These are phyloP conservation scores for Ceriops tagal DNA, from an alignment of 345 rosid genomes.

Conservation along the genomic window DNA sequence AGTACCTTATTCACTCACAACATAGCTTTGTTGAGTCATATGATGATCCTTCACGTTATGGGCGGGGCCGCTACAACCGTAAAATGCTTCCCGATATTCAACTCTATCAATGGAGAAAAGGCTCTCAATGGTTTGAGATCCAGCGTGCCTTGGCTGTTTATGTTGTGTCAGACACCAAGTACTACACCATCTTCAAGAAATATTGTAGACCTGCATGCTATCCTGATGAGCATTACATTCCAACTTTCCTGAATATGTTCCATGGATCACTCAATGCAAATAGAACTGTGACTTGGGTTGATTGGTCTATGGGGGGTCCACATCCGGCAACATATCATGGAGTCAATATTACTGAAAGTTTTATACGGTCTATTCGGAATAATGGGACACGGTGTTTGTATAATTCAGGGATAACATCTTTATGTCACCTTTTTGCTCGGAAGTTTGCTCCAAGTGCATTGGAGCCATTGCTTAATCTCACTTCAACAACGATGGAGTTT, in stretches of 20 bases:
- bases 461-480: slow-evolving; percentile 67
- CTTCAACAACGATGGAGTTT: slow-evolving; percentile 62
- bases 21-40: slow-evolving; percentile 80
- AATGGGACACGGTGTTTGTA: slow-evolving; percentile 61
- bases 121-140: slow-evolving; percentile 94
- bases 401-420: slow-evolving; percentile 55
- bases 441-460: slow-evolving; percentile 76
- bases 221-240: slow-evolving; percentile 91
- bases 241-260: slow-evolving; percentile 77
- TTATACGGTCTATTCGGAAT: slow-evolving; percentile 61
- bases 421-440: slow-evolving; percentile 84
- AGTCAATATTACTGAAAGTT: slow-evolving; percentile 52
- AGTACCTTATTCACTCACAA: slow-evolving; percentile 58
- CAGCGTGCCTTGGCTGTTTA: slow-evolving; percentile 60
- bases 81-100: slow-evolving; percentile 76
- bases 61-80: slow-evolving; percentile 86
- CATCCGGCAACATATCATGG: slow-evolving; percentile 65
- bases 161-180: slow-evolving; percentile 64
- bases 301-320: slow-evolving; percentile 88
- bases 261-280: slow-evolving; percentile 66
- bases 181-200: slow-evolving; percentile 58
- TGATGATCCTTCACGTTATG: slow-evolving; percentile 87
- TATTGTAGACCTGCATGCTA: slow-evolving; percentile 89
- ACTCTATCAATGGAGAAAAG: slow-evolving; percentile 87
- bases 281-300: slow-evolving; percentile 80